A percentile compares a stretch with the other conserved stretches of the same genome.
Evolutionary conservation across 192 early-diverging fungal species (phyloP).

Genomic region (Geranomyces variabilis): DNA sequence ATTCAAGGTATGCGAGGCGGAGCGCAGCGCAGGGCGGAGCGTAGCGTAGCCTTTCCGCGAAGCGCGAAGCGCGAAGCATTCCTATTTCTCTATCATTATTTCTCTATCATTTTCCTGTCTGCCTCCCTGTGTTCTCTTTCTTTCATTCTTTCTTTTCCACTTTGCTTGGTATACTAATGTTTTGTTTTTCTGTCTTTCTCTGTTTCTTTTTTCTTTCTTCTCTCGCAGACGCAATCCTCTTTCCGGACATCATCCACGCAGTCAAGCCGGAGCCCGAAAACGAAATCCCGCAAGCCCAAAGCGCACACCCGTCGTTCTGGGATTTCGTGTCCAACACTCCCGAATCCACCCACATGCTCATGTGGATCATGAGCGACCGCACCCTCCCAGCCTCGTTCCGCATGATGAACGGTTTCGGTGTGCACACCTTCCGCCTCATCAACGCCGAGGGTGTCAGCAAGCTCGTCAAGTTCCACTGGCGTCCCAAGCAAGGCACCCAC

Average conservation of each 20-base stretch:
- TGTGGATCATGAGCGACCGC: slow-evolving; percentile 82
- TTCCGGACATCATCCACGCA: slow-evolving; percentile 82
- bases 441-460: slow-evolving; percentile 65
- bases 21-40: too few relatives aligned
- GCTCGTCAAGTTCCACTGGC: slow-evolving; percentile 89
- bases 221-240: slow-evolving; percentile 31
- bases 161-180: too few relatives aligned
- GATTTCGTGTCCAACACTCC: slow-evolving; percentile 45
- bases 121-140: too few relatives aligned
- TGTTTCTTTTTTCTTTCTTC: too few relatives aligned
- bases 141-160: too few relatives aligned
- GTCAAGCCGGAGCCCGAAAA: slow-evolving; percentile 83
- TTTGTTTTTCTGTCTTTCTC: too few relatives aligned
- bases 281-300: slow-evolving; percentile 63
- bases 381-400: slow-evolving; percentile 79
- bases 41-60: too few relatives aligned
- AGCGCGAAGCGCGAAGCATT: too few relatives aligned
- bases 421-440: slow-evolving; percentile 77
- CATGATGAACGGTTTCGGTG: slow-evolving; percentile 82
- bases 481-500: slow-evolving; percentile 78
- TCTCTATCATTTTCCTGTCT: too few relatives aligned
- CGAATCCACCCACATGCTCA: slow-evolving; percentile 80
- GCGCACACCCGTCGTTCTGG: slow-evolving; percentile 32
- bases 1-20: slow-evolving; percentile 56
- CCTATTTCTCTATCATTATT: too few relatives aligned